Conservation (phyloP, 2,329 filamentous ascomycete genomes). For the Verticillium isaacii region DNA sequence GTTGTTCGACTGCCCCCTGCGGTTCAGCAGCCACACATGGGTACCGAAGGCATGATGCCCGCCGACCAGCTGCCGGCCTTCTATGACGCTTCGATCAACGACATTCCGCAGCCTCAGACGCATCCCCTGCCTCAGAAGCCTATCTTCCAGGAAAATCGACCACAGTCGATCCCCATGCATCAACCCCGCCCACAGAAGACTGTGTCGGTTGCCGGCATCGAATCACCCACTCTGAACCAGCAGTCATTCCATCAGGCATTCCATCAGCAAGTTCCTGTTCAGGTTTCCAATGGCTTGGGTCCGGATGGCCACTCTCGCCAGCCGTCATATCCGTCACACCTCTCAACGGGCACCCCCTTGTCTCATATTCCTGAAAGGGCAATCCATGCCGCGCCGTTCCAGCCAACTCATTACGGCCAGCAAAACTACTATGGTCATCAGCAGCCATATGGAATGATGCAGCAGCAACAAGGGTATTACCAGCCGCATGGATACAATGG, state of each 20-base stretch:
- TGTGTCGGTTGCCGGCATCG: conserved; percentile 88
- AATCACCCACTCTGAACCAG: conserved; percentile 63
- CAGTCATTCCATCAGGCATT: conserved; percentile 84
- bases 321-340: conserved; percentile 64
- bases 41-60: conserved; percentile 3
- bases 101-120: conserved; percentile 52
- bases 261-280: conserved; percentile 86
- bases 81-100: conserved; percentile 39
- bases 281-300: conserved; percentile 54
- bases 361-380: conserved; percentile 91
- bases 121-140: conserved; percentile 57
- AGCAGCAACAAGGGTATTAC: conserved; percentile 58
- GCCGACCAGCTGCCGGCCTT: conserved; percentile 8
- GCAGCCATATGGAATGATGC: conserved; percentile 53
- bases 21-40: conserved; percentile 19
- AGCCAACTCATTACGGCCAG: conserved; percentile 64
- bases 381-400: conserved; percentile 86
- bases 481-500: conserved; percentile 21
- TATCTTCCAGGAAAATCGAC: conserved; percentile 50
- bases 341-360: conserved; percentile 72
- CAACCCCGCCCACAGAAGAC: conserved; percentile 93
- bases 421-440: conserved; percentile 52
- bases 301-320: conserved; percentile 62
- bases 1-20: conserved; percentile 79
- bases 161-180: conserved; percentile 67